Conservation (phyloP, 2,329 filamentous ascomycete genomes). For the Lasiodiplodia sp. region DNA sequence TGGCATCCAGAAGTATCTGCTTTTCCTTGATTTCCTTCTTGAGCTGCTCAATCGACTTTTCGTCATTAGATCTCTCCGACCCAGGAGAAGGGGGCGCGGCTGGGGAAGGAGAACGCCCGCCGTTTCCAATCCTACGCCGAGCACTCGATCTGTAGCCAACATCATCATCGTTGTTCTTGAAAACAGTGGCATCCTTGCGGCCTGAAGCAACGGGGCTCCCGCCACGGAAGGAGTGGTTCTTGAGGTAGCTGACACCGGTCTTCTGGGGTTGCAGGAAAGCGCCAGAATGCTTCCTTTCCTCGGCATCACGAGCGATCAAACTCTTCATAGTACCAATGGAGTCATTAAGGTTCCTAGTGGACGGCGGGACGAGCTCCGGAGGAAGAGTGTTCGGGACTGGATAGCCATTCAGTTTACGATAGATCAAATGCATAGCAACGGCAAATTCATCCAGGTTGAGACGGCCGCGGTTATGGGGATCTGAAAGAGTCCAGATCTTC, state of each 20-base stretch:
- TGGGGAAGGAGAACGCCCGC: constrained; percentile 79
- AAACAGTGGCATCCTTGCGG: constrained; percentile 94
- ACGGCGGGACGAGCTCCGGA: constrained; percentile 91
- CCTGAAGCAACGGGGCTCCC: constrained; percentile 64
- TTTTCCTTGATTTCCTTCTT: constrained; percentile 94
- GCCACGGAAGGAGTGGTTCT: constrained; percentile 88
- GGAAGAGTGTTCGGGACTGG: constrained; percentile 87
- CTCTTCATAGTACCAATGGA: constrained; percentile 94
- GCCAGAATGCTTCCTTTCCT: constrained; percentile 85
- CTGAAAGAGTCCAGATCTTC: constrained; percentile 91
- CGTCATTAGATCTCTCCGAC: constrained; percentile 73
- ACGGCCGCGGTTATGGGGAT: constrained; percentile 91
- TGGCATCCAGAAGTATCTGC: constrained; percentile 91
- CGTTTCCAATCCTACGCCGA: constrained; percentile 76
- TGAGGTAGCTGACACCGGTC: constrained; percentile 97
- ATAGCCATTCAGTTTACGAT: constrained; percentile 95
- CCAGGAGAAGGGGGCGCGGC: constrained; percentile 64
- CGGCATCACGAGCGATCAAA: constrained; percentile 86
- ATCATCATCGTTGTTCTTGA: constrained; percentile 94
- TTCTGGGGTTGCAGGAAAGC: constrained; percentile 91
- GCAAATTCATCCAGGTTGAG: constrained; percentile 97
- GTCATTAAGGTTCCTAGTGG: constrained; percentile 89
- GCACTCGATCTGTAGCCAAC: constrained; percentile 92
- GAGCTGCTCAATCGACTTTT: constrained; percentile 84
- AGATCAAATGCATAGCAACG: constrained; percentile 98